Base-by-base conservation (phyloP, 2,329 filamentous ascomycete genomes). In the Pseudogymnoascus sp. region DNA sequence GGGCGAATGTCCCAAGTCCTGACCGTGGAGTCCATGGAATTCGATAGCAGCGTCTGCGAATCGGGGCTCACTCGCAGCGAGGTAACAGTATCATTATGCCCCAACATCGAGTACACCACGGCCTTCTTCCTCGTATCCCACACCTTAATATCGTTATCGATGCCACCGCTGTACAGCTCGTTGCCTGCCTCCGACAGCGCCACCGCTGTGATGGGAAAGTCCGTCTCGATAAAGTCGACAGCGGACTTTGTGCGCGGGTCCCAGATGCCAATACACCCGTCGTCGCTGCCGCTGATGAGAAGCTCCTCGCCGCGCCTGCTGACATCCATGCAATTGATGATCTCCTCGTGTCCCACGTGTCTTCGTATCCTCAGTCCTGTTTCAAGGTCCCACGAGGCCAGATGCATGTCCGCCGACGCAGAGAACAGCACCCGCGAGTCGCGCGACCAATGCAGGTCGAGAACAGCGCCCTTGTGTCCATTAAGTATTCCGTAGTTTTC, bases 61-160 rank as follows among this genome's bases (percentile, higher is more conserved):
- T 99, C 93, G 0, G 94, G 93, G 2, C 93, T 97, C n/a, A 97
- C 84, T 60, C 89, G 82, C 54, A 99, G 79, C 11, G 92, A 96
- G 2, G 92, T 96, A 65, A 99, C 81, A 0, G 93, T 97, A 72
- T 99, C 94, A 60, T 86, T 88, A 73, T 99, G 94, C 0, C 94
- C 94, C 11, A 89, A 76, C 81, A 99, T 87, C 1, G 88, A 88
- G 74, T 97, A 97, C 5, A 91, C 86, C 2, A 95, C 84, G 6
- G 88, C 84, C 75, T 95, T 92, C 78, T 96, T 97, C 67, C 94
- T 86, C 70, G 97, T 77, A 74, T 99, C 94, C 93, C 94, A 99
- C 18, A 96, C 92, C 69, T 92, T 91, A 73, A 99, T 96, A 68
- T 95, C 92, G 71, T 97, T 97, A 76, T 97, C 94, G 67, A 99